Base-by-base conservation (phyloP, 1,284 basidiomycete species). In the Cutaneotrichosporon spelunceum region DNA sequence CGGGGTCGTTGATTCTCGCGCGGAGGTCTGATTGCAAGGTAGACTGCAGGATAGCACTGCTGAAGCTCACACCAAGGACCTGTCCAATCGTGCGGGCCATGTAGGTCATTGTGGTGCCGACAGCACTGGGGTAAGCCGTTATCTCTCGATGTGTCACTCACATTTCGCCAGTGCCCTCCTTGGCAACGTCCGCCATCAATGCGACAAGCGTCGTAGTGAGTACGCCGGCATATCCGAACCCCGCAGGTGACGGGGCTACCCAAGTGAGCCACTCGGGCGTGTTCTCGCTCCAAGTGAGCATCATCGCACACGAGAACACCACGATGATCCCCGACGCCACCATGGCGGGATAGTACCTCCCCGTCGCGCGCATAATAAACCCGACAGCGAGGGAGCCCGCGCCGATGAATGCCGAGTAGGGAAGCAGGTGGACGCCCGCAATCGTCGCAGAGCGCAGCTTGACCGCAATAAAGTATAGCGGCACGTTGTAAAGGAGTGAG, bases 401-500 rank as follows among this genome's bases (percentile, higher is more conserved):
- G 11, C 91, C 88, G 63, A 94, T 84, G 59, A 88, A 86, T 62
- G 68, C 65, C 16, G 67, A 68, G 59, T 70, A 66, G 34, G 93
- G 93, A 55, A 96, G 81, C 42, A 96, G 80, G 80, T 93, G 93
- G 19, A 90, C 70, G 85, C 90, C 91, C 60, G 91, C 84, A 62
- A 83, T 81, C 39, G 87, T 85, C 14, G 92, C 84, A n/a, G 86
- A 85, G 65, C 85, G 81, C 56, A 91, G 80, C 68, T 85, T 84
- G 53, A 93, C 93, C n/a, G 91, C 87, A 63, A 89, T 87, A 71
- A 93, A 94, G 80, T 91, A 93, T 75, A 93, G 78, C n/a, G 91
- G 91, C 27, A 90, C 82, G 73, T 91, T 92, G 78, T 93, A 94
- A 36, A 93, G 81, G 83, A 88, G 86, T 1, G 90, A 90, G 76